A percentile compares a stretch with the other conserved stretches of the same genome.
Evolutionary conservation across 2,329 filamentous ascomycete genomes (phyloP).

Genomic region (Colletotrichum lupini): DNA sequence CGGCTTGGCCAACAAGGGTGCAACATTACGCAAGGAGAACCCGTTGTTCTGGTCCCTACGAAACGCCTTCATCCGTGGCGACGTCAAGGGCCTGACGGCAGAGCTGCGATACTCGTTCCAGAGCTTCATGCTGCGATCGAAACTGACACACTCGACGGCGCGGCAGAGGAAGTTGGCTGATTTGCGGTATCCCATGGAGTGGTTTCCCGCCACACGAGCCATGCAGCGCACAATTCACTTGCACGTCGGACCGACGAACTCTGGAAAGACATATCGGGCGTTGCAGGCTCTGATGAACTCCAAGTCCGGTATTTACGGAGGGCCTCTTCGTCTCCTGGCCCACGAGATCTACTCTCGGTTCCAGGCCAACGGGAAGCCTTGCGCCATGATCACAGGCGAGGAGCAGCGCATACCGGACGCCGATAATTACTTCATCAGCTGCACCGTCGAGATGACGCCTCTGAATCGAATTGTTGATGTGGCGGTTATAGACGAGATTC

Average conservation of each 20-base stretch:
- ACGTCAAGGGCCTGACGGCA: slow-evolving; percentile 60
- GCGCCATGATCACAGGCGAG: slow-evolving; percentile 89
- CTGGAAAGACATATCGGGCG: slow-evolving; percentile 96
- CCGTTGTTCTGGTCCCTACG: slow-evolving; percentile 69
- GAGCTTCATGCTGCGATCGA: slow-evolving; percentile 68
- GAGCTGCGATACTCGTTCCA: slow-evolving; percentile 77
- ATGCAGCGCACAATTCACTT: slow-evolving; percentile 88
- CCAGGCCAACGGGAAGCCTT: slow-evolving; percentile 78
- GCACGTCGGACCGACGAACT: slow-evolving; percentile 97
- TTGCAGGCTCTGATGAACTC: slow-evolving; percentile 84
- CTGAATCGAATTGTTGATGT: slow-evolving; percentile 76
- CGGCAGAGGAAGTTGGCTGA: slow-evolving; percentile 79
- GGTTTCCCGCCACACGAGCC: slow-evolving; percentile 86
- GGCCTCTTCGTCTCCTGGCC: slow-evolving; percentile 87
- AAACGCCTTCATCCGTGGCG: slow-evolving; percentile 67
- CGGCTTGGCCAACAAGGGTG: slow-evolving; percentile 52
- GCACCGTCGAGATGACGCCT: slow-evolving; percentile 90
- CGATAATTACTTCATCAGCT: slow-evolving; percentile 76
- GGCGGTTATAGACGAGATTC: slow-evolving; percentile 97
- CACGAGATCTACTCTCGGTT: slow-evolving; percentile 96
- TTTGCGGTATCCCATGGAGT: slow-evolving; percentile 88
- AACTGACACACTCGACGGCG: slow-evolving; percentile 64
- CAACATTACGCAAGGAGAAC: slow-evolving; percentile 55
- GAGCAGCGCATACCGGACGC: slow-evolving; percentile 78
- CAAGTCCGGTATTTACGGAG: slow-evolving; percentile 85